Base-by-base conservation (phyloP, 768 basidiomycete species). In the Suillus lakei region DNA sequence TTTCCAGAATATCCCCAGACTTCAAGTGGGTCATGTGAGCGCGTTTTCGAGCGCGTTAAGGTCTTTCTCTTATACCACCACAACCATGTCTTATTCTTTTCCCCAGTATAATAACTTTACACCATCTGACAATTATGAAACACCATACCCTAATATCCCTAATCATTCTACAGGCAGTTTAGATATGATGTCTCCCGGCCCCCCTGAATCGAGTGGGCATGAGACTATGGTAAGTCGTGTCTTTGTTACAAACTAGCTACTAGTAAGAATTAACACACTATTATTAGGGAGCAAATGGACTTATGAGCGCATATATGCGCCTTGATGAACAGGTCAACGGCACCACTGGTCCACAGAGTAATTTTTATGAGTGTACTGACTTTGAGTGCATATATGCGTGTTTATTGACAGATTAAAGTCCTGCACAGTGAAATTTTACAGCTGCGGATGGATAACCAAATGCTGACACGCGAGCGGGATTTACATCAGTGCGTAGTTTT, bases 81-180 rank as follows among this genome's bases (percentile, higher is more conserved):
- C 32, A 32, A 32, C 32, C 38, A 39, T 39, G 38, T 39, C 38
- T 39, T 39, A 39, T 39, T 39, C 38, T 39, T 39, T 39, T 13
- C 38, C 38, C 38, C 38, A 39, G 38, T 39, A 39, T 39, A 39
- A 39, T 39, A 39, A 15, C 38, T 39, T 39, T 39, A 39, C 38
- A 39, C 38, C 38, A 16, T 41, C 62, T 67, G 64, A 70, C 63
- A 67, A 62, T 64, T 67, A 62, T 44, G 12, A 15, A 39, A 39
- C 38, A 39, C 12, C 12, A 13, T 39, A 12, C 36, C 6, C 6
- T 38, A 38, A 38, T 38, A 38, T 38, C 36, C 9, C 7, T 39
- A 60, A 32, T 26, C 18, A 36, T 41, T 60, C 36, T 23, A 41
- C 59, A 8, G 26, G 5, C 3, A 8, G 15, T 5, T 36, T 36